These are phyloP conservation scores for Leccinum incarnatum DNA, from an alignment of 768 basidiomycete genomes.

Conservation along the genomic window DNA sequence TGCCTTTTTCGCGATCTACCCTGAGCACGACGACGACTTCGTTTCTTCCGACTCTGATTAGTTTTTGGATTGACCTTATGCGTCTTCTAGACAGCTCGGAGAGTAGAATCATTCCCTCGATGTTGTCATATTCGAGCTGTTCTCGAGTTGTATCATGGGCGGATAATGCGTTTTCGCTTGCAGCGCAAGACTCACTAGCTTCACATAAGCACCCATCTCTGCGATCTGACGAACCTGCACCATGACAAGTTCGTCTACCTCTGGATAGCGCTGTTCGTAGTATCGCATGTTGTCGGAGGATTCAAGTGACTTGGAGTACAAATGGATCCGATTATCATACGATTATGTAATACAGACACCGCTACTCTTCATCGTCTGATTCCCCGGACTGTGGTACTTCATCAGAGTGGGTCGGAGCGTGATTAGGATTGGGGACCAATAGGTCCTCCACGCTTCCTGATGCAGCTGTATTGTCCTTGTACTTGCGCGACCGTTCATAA, in stretches of 20 bases:
- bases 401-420: conserved; percentile 25
- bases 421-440: conserved; percentile 70
- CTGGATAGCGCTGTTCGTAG: conserved; percentile 90
- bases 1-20: conserved; percentile 99
- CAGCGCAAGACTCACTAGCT: conserved; percentile 62
- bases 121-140: conserved; percentile 98
- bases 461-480: conserved; percentile 33
- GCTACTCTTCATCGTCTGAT: not conserved
- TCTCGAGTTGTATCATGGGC: not conserved
- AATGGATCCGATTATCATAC: not conserved
- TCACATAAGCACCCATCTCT: conserved; percentile 99
- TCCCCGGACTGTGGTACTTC: conserved; percentile 10
- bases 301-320: not conserved
- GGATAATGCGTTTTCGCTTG: not conserved
- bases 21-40: conserved; percentile 97
- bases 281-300: conserved; percentile 62
- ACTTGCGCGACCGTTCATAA: conserved; percentile 55
- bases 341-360: not conserved
- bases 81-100: conserved; percentile 95
- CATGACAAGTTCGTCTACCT: conserved; percentile 99
- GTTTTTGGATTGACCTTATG: conserved; percentile 95
- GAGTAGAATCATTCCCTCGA: conserved; percentile 99
- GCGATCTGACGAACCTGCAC: conserved; percentile 99
- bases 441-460: conserved; percentile 53
- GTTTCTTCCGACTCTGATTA: conserved; percentile 96